These are phyloP conservation scores for Aspergillus diversus DNA, from an alignment of 495 filamentous ascomycete species.

Conservation along the genomic window DNA sequence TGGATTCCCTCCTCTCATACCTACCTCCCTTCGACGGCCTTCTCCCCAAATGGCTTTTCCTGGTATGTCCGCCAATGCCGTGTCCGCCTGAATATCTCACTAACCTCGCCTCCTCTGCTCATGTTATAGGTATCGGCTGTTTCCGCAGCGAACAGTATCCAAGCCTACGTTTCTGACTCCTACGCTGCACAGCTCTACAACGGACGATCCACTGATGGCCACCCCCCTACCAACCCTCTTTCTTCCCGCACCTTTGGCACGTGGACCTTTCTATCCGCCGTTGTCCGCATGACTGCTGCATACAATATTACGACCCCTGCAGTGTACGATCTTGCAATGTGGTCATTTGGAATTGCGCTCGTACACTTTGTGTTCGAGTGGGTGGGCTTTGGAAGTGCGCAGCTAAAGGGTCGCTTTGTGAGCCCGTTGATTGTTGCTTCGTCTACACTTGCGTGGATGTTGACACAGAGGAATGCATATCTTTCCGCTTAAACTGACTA, in stretches of 20 bases:
- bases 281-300: conserved; percentile 82
- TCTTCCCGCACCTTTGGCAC: conserved; percentile 86
- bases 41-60: conserved; percentile 68
- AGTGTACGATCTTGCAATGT: conserved; percentile 77
- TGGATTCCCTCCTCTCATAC: conserved; percentile 40
- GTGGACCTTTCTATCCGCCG: conserved; percentile 77
- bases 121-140: conserved; percentile 69
- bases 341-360: conserved; percentile 79
- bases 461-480: conserved; percentile 55
- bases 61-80: conserved; percentile 45
- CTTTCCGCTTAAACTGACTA: conserved; percentile 25
- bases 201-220: conserved; percentile 49
- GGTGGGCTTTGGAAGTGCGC: conserved; percentile 72
- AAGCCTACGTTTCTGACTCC: conserved; percentile 73
- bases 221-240: conserved; percentile 57
- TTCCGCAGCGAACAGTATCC: conserved; percentile 78
- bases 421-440: conserved; percentile 76
- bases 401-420: conserved; percentile 66
- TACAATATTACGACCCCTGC: conserved; percentile 75
- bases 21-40: conserved; percentile 61
- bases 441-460: conserved; percentile 79
- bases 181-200: conserved; percentile 80
- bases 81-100: conserved; percentile 8
- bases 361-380: conserved; percentile 83
- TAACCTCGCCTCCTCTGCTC: not conserved